Evolutionary conservation across 2,329 filamentous ascomycete genomes (phyloP).

Genomic region (Teratosphaeria viscida): DNA sequence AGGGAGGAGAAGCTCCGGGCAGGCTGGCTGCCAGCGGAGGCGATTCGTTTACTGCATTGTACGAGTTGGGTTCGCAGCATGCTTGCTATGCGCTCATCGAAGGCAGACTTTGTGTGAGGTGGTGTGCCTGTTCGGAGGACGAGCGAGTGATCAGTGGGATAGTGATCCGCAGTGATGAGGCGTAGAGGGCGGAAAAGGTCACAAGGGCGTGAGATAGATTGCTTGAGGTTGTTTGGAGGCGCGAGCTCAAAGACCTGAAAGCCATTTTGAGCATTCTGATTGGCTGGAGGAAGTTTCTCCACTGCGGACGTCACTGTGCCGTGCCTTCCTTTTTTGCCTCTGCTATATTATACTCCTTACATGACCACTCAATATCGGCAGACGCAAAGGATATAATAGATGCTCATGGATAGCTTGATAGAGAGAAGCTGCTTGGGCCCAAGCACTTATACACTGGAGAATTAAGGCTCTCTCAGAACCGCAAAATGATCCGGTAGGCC

Average conservation of each 20-base stretch:
- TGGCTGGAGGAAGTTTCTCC: background rate
- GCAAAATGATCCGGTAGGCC: too few species aligned
- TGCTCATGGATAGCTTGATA: background rate
- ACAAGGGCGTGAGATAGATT: background rate
- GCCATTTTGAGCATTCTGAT: background rate
- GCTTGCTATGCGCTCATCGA: conserved; percentile 18
- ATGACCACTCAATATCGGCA: background rate
- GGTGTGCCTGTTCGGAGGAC: background rate
- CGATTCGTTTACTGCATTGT: conserved; percentile 55
- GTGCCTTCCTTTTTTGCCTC: background rate
- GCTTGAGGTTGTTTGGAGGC: background rate
- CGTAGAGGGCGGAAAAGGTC: background rate
- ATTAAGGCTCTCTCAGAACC: too few species aligned
- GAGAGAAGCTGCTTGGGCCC: background rate
- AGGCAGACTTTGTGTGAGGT: background rate
- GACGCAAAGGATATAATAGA: background rate
- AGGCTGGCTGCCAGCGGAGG: conserved; percentile 42
- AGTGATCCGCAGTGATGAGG: background rate
- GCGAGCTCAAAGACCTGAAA: background rate
- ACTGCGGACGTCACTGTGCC: background rate
- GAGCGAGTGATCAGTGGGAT: background rate
- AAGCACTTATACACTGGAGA: background rate
- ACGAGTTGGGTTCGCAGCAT: conserved; percentile 65
- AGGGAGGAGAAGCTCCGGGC: conserved; percentile 34
- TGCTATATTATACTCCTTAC: background rate